Conservation (phyloP, 129 eudicot genomes). For the Calendula officinalis region DNA sequence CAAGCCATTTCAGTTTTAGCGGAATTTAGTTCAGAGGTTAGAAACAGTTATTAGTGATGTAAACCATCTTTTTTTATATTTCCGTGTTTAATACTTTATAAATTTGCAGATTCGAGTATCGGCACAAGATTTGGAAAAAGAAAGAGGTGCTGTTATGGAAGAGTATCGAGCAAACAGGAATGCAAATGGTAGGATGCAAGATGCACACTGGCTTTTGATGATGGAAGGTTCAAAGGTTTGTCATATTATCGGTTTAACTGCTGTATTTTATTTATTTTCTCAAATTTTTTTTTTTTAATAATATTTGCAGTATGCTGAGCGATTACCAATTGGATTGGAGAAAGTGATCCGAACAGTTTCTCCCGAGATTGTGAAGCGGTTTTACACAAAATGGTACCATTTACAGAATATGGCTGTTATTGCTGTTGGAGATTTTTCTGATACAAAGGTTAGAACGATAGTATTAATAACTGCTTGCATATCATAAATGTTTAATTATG, state of each 20-base stretch:
- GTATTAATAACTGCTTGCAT: neutral
- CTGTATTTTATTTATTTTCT: slow-evolving; percentile 15
- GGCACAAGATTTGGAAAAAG: slow-evolving; percentile 77
- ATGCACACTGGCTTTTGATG: slow-evolving; percentile 82
- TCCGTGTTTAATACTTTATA: neutral
- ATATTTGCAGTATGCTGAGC: slow-evolving; percentile 78
- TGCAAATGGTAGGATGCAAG: slow-evolving; percentile 92
- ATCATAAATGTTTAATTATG: neutral
- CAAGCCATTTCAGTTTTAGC: slow-evolving; percentile 88
- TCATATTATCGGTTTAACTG: slow-evolving; percentile 19
- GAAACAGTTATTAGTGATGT: neutral
- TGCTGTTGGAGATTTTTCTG: slow-evolving; percentile 92
- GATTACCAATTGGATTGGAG: slow-evolving; percentile 86
- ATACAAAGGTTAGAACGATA: slow-evolving; percentile 63
- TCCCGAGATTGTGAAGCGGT: slow-evolving; percentile 61
- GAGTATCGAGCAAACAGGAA: slow-evolving; percentile 82
- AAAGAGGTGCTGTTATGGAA: slow-evolving; percentile 96
- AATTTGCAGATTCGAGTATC: slow-evolving; percentile 69
- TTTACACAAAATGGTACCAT: slow-evolving; percentile 83
- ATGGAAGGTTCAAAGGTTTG: slow-evolving; percentile 90
- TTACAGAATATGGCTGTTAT: slow-evolving; percentile 86
- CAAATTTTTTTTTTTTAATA: slow-evolving; percentile 1
- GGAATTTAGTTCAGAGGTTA: slow-evolving; percentile 87
- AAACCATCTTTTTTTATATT: neutral
- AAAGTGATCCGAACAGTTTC: slow-evolving; percentile 81